Conservation (phyloP, 2,329 filamentous ascomycete species). For the Hirsutella minnesotensis region DNA sequence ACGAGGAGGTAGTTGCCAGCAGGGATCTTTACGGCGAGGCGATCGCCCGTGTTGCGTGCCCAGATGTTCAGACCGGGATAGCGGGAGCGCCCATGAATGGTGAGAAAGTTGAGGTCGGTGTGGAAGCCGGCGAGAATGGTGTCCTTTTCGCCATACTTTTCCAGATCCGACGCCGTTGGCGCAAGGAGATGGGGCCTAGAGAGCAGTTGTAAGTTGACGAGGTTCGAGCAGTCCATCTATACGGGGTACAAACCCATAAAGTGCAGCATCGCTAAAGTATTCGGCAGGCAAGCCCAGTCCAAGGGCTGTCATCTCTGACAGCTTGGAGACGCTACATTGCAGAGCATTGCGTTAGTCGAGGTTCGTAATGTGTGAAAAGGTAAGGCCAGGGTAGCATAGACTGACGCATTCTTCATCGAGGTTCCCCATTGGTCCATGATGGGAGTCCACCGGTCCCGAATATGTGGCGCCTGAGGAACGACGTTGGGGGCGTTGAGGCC, state of each 20-base stretch:
- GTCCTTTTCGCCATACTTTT: slow-evolving; percentile 38
- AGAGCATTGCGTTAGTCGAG: background rate
- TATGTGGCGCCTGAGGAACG: slow-evolving; percentile 34
- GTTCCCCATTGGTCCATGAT: slow-evolving; percentile 46
- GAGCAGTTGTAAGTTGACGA: too few relatives aligned
- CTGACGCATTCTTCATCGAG: slow-evolving; percentile 49
- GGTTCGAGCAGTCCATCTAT: too few relatives aligned
- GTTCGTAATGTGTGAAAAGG: background rate
- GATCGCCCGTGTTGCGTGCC: slow-evolving; percentile 49
- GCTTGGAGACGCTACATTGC: slow-evolving; percentile 33
- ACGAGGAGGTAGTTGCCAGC: slow-evolving; percentile 46
- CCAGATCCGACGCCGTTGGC: slow-evolving; percentile 46
- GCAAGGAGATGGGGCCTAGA: slow-evolving; percentile 48
- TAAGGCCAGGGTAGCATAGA: slow-evolving; percentile 5
- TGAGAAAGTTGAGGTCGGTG: slow-evolving; percentile 53
- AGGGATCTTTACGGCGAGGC: slow-evolving; percentile 47
- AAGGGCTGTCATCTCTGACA: slow-evolving; percentile 47
- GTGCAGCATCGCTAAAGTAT: slow-evolving; percentile 41
- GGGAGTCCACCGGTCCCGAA: slow-evolving; percentile 38
- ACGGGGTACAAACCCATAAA: slow-evolving; percentile 36
- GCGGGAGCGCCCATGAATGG: slow-evolving; percentile 50
- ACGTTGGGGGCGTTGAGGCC: slow-evolving; percentile 44
- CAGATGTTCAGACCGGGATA: slow-evolving; percentile 52
- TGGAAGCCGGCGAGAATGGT: slow-evolving; percentile 53
- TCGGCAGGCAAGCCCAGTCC: slow-evolving; percentile 40